Evolutionary conservation across 2,329 filamentous ascomycete species (phyloP).

Genomic region (Phaeosphaeriaceae sp.): DNA sequence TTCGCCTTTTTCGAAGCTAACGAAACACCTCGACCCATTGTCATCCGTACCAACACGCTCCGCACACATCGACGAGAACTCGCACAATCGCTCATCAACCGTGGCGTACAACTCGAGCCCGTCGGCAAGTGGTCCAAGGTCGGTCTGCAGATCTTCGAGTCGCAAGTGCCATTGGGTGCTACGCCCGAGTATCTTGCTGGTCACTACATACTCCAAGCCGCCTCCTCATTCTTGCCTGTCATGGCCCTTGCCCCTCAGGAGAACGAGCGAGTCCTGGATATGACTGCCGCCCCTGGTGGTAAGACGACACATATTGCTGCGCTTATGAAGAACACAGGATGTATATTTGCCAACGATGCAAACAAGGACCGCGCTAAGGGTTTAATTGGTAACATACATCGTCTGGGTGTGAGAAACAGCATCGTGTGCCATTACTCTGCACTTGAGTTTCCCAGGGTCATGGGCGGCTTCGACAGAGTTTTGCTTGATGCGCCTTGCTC

Average conservation of each 20-base stretch:
- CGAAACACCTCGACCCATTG: conserved; percentile 89
- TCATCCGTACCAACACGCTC: conserved; percentile 96
- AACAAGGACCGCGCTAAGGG: conserved; percentile 93
- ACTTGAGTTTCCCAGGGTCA: conserved; percentile 88
- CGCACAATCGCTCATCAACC: conserved; percentile 92
- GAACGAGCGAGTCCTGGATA: conserved; percentile 87
- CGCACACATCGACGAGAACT: conserved; percentile 78
- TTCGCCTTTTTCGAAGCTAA: conserved; percentile 99
- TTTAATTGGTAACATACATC: conserved; percentile 94
- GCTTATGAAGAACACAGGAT: conserved; percentile 96
- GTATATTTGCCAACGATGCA: conserved; percentile 94
- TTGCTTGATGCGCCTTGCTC: conserved; percentile 95
- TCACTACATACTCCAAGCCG: conserved; percentile 97
- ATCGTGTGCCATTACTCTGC: conserved; percentile 97
- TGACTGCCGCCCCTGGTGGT: conserved; percentile 94
- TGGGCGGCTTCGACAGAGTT: conserved; percentile 95
- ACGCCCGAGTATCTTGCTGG: conserved; percentile 97
- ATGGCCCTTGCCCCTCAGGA: conserved; percentile 97
- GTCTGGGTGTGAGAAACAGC: conserved; percentile 89
- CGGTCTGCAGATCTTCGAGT: conserved; percentile 94
- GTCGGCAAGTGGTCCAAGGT: conserved; percentile 99
- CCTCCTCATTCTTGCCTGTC: conserved; percentile 94
- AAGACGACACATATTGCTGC: conserved; percentile 97
- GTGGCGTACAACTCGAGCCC: conserved; percentile 93
- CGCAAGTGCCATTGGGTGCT: conserved; percentile 83